phyloP scores from a whole-genome alignment of 169 alveolate genomes.

The Cyclospora cayetanensis region DNA sequence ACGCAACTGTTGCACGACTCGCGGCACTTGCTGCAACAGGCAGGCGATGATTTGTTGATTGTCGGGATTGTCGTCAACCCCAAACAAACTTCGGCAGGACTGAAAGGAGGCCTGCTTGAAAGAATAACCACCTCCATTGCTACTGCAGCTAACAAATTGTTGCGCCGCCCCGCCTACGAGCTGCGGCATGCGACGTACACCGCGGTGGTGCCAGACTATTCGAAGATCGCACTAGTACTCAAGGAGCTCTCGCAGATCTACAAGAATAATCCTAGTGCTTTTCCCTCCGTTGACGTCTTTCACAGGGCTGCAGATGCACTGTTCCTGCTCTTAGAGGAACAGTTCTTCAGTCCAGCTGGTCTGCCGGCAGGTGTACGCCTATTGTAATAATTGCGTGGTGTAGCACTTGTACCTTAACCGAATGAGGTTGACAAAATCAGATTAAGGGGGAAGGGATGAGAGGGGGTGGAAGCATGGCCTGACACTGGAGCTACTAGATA shows the following conservation, averaged over 20 bases:
- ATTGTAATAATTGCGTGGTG: neutral
- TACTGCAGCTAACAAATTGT: neutral
- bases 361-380: slow-evolving; percentile 18
- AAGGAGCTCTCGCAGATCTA: neutral
- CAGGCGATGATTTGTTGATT: slow-evolving; percentile 32
- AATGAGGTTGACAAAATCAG: no score
- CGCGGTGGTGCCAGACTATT: neutral
- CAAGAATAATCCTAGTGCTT: neutral
- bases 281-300: neutral
- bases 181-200: neutral
- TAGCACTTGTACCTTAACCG: no score
- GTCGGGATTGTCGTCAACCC: neutral
- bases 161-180: neutral
- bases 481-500: no score
- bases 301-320: neutral
- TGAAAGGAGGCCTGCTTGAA: neutral
- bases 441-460: no score
- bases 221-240: neutral
- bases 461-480: no score
- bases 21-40: neutral
- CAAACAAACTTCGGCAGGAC: neutral
- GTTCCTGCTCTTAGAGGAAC: neutral
- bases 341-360: slow-evolving; percentile 2
- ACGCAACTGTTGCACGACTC: neutral
- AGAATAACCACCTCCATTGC: neutral